Percentiles rank a stretch among this genome's conserved stretches.
phyloP scores from a whole-genome alignment of 371 early-diverging fungal genomes.

The Rhizopus sp. region DNA sequence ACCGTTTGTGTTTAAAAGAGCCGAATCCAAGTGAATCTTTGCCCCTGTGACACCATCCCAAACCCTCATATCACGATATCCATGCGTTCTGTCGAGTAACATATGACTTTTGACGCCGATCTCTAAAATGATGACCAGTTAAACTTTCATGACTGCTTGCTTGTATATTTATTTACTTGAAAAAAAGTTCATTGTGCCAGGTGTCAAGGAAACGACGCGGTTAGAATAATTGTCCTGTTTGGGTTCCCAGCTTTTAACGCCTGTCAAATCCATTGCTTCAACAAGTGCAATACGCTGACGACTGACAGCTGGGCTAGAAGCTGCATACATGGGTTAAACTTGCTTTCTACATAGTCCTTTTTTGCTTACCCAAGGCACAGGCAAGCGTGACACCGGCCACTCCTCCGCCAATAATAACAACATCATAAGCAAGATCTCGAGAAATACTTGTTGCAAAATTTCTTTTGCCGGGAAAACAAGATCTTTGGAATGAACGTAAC shows the following conservation, averaged over 20 bases:
- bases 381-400: slow-evolving; percentile 87
- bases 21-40: slow-evolving; percentile 61
- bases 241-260: slow-evolving; percentile 51
- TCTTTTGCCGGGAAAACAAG: slow-evolving; percentile 6
- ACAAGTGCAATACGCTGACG: slow-evolving; percentile 70
- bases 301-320: slow-evolving; percentile 52
- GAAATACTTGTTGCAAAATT: slow-evolving; percentile 20
- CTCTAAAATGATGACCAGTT: slow-evolving; percentile 26
- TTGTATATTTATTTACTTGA: slow-evolving; percentile 28
- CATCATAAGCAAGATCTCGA: slow-evolving; percentile 57
- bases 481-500: not conserved
- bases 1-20: slow-evolving; percentile 20
- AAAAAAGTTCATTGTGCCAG: slow-evolving; percentile 57
- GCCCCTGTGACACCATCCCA: slow-evolving; percentile 80
- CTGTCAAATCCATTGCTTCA: slow-evolving; percentile 70
- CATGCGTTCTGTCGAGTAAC: slow-evolving; percentile 48
- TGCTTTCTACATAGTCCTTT: too few species aligned
- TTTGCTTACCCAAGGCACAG: slow-evolving; percentile 68
- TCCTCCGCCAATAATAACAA: slow-evolving; percentile 96
- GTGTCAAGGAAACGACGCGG: slow-evolving; percentile 72
- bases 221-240: slow-evolving; percentile 63
- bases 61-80: slow-evolving; percentile 68
- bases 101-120: slow-evolving; percentile 69
- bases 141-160: not conserved
- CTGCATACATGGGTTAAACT: slow-evolving; percentile 25